These are phyloP conservation scores for barrel medic (Medicago truncatula) DNA, from an alignment of 306 rosid genomes.

Conservation along the genomic window DNA sequence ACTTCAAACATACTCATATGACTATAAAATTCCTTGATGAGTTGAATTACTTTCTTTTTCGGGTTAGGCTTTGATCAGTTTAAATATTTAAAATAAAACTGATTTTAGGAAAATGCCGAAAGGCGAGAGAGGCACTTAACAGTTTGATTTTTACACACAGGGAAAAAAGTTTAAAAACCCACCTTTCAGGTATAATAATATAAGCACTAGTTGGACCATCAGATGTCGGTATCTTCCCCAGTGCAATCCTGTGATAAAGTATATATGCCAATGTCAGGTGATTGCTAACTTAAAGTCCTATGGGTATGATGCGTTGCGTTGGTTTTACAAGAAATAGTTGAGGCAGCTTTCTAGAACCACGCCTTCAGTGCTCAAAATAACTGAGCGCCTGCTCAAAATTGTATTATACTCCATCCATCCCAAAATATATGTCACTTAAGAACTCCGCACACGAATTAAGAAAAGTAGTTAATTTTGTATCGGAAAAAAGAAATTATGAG, in stretches of 20 bases:
- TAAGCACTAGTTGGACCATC: conserved; percentile 91
- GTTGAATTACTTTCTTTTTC: conserved; percentile 8
- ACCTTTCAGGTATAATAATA: conserved; percentile 90
- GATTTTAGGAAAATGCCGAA: conserved; percentile 47
- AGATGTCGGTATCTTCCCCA: conserved; percentile 90
- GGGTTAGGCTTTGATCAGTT: background rate
- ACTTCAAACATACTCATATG: conserved; percentile 9
- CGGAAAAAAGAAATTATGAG: no score
- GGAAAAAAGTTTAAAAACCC: conserved; percentile 82
- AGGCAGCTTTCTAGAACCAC: conserved; percentile 48
- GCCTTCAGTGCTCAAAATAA: conserved; percentile 46
- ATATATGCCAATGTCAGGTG: conserved; percentile 75
- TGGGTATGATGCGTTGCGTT: conserved; percentile 60
- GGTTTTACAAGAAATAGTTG: conserved; percentile 55
- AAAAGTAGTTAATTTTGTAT: no score
- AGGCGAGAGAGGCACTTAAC: conserved; percentile 47
- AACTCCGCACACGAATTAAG: no score
- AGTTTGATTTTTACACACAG: conserved; percentile 48
- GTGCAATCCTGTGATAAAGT: conserved; percentile 90
- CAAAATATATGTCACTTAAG: no score
- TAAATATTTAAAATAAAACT: conserved; percentile 11
- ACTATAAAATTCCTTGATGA: conserved; percentile 4
- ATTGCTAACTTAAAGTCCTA: conserved; percentile 54
- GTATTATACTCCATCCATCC: conserved; percentile 1
- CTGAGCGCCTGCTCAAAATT: conserved; percentile 42